Evolutionary conservation across 1,284 basidiomycete species (phyloP).

Genomic region (Takashimella tepidaria): DNA sequence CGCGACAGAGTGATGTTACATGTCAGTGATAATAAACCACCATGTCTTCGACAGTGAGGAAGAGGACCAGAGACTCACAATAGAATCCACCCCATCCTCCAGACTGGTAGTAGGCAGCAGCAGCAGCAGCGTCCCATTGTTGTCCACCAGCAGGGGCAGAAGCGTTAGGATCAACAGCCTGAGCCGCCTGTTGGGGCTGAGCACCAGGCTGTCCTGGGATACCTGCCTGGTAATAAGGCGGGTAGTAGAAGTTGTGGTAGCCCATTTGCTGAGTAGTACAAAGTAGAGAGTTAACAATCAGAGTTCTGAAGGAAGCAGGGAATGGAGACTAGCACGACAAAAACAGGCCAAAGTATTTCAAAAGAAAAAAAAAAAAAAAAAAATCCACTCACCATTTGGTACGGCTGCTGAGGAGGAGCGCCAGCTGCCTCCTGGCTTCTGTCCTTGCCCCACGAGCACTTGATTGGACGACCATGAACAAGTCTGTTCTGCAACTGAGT

Average conservation of each 20-base stretch:
- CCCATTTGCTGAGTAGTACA: slow-evolving; percentile 19
- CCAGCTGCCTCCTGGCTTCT: slow-evolving; percentile 44
- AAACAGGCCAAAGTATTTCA: too few species aligned
- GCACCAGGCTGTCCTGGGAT: slow-evolving; percentile 40
- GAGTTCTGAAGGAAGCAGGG: too few species aligned
- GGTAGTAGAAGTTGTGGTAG: slow-evolving; percentile 43
- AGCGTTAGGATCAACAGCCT: slow-evolving; percentile 3
- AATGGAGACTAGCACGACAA: too few species aligned
- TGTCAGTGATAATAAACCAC: too few species aligned
- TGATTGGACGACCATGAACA: slow-evolving; percentile 91
- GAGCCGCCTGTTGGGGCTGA: slow-evolving; percentile 8
- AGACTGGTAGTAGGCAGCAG: slow-evolving; percentile 36
- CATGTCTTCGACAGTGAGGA: too few species aligned
- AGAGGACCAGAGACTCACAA: too few species aligned
- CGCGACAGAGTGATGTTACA: too few species aligned
- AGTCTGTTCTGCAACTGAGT: slow-evolving; percentile 89
- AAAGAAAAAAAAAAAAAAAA: not conserved
- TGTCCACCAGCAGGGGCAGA: slow-evolving; percentile 2
- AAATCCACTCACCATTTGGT: slow-evolving; percentile 17
- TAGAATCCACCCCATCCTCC: slow-evolving; percentile 43
- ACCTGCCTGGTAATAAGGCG: slow-evolving; percentile 31
- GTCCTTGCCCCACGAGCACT: slow-evolving; percentile 98
- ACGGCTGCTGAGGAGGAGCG: slow-evolving; percentile 14
- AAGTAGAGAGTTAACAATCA: too few species aligned
- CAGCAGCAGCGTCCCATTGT: slow-evolving; percentile 36